Conservation (phyloP, 345 rosid genomes). For the Arabis alpina region DNA sequence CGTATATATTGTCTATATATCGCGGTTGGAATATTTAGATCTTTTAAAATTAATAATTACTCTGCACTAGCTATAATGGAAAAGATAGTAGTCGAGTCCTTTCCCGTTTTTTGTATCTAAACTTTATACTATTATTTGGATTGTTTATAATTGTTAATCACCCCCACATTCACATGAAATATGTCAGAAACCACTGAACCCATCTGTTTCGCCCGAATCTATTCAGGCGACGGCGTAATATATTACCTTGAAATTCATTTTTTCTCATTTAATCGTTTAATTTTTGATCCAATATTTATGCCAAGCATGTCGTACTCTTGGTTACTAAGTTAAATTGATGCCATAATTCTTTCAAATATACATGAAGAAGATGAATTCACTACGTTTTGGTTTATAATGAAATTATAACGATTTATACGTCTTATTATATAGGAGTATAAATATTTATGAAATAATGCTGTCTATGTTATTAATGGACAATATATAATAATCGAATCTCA, state of each 20-base stretch:
- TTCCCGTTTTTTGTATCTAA: neutral
- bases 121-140: slow-evolving; percentile 15
- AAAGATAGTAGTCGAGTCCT: slow-evolving; percentile 11
- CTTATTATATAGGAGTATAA: neutral
- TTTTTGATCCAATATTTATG: no score
- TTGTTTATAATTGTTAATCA: slow-evolving; percentile 19
- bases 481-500: slow-evolving; percentile 36
- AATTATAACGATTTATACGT: neutral
- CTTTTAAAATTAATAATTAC: neutral
- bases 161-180: slow-evolving; percentile 58
- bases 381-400: neutral
- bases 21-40: no score
- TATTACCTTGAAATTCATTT: slow-evolving; percentile 18
- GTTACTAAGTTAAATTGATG: neutral
- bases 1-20: no score
- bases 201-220: slow-evolving; percentile 39
- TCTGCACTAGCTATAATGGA: neutral
- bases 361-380: no score
- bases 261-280: no score
- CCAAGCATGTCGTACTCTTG: no score
- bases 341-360: neutral
- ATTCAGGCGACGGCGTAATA: slow-evolving; percentile 36
- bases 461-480: neutral
- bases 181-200: slow-evolving; percentile 55
- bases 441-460: neutral